phyloP scores from a whole-genome alignment of 1,284 basidiomycete genomes.

The Mycena citricolor region DNA sequence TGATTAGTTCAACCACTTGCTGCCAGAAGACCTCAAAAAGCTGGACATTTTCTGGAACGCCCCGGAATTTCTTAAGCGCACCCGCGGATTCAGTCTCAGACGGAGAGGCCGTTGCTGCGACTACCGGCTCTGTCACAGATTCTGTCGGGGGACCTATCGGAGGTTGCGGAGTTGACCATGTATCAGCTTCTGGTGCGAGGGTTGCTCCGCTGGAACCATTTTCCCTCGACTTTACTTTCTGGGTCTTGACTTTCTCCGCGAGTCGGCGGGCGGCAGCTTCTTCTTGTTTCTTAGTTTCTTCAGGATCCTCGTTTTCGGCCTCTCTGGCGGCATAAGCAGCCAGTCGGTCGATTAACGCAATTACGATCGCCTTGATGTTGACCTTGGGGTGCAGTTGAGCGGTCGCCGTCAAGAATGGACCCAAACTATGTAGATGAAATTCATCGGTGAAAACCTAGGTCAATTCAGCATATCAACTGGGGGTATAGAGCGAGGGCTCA shows the following conservation, averaged over 20 bases:
- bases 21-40: constrained; percentile 98
- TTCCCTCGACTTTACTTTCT: constrained; percentile 60
- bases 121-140: constrained; percentile 24
- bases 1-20: constrained; percentile 95
- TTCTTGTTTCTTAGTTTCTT: constrained; percentile 87
- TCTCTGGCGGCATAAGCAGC: constrained; percentile 92
- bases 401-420: constrained; percentile 90
- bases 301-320: constrained; percentile 90
- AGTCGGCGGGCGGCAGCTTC: constrained; percentile 85
- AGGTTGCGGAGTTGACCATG: too few relatives aligned
- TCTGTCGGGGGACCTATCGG: constrained; percentile 37
- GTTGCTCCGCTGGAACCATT: constrained; percentile 39
- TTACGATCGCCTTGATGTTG: constrained; percentile 96
- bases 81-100: constrained; percentile 18
- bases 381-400: constrained; percentile 94
- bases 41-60: constrained; percentile 89
- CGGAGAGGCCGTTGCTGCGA: constrained; percentile 26
- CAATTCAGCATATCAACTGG: too few relatives aligned
- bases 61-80: constrained; percentile 81
- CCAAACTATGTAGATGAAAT: constrained; percentile 90
- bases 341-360: constrained; percentile 92
- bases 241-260: constrained; percentile 81
- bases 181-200: too few relatives aligned
- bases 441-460: constrained; percentile 91
- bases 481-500: constrained; percentile 35